phyloP scores from a whole-genome alignment of 257 asterid species.

The Solanum pinnatisectum region DNA sequence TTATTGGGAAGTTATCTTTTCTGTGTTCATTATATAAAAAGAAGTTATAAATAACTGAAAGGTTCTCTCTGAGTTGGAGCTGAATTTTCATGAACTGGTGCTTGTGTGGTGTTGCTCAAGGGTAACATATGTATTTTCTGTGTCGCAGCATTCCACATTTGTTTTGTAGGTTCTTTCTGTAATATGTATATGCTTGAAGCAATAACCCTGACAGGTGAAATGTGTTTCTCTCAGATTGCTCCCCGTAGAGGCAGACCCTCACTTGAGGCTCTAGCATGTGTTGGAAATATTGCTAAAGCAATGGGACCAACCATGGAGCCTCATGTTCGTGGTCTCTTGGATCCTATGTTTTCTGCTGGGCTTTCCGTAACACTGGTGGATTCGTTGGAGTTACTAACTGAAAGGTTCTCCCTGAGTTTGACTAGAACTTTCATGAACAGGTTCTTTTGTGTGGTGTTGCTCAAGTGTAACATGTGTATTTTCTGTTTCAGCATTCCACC shows the following conservation, averaged over 20 bases:
- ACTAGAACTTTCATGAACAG: not conserved
- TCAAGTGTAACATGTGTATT: conserved; percentile 9
- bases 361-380: conserved; percentile 75
- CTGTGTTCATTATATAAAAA: not conserved
- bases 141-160: conserved; percentile 76
- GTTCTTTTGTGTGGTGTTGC: conserved; percentile 1
- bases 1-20: not conserved
- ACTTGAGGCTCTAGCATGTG: conserved; percentile 96
- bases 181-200: not conserved
- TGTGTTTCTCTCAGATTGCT: conserved; percentile 54
- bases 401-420: conserved; percentile 37
- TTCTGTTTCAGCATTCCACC: conserved; percentile 71
- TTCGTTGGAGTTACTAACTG: conserved; percentile 73
- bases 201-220: not conserved
- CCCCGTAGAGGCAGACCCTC: conserved; percentile 98
- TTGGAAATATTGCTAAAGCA: conserved; percentile 94
- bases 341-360: conserved; percentile 92
- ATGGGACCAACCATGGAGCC: conserved; percentile 94
- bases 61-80: conserved; percentile 29
- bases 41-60: conserved; percentile 39
- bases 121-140: conserved; percentile 12
- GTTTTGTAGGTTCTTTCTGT: conserved; percentile 14
- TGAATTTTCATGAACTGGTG: not conserved
- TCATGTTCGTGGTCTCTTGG: conserved; percentile 79
- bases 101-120: conserved; percentile 1